phyloP scores from a whole-genome alignment of 805 yeast species.

The Lipomyces yamadae region DNA sequence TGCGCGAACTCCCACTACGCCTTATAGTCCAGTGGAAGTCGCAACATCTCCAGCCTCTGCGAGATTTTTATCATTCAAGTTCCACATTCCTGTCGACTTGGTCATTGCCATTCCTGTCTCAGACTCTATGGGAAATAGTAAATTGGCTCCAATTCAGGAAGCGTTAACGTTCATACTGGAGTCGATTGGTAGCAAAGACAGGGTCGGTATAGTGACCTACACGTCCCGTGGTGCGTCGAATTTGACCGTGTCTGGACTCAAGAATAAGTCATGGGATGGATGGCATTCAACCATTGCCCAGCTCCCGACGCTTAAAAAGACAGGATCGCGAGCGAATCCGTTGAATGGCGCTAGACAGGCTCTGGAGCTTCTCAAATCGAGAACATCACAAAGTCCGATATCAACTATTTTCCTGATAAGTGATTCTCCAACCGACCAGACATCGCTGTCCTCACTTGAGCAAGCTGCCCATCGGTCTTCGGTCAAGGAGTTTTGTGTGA shows the following conservation, averaged over 20 bases:
- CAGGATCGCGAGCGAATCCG: slow-evolving; percentile 13
- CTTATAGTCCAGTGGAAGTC: neutral
- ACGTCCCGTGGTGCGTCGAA: slow-evolving; percentile 12
- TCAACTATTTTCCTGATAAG: slow-evolving; percentile 15
- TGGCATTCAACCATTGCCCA: slow-evolving; percentile 19
- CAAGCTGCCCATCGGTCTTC: neutral
- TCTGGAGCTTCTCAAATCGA: slow-evolving; percentile 13
- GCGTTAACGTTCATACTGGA: slow-evolving; percentile 19
- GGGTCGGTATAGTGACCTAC: slow-evolving; percentile 23
- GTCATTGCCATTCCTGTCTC: slow-evolving; percentile 23
- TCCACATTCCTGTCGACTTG: slow-evolving; percentile 26
- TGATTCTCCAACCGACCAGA: slow-evolving; percentile 9
- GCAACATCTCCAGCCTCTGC: neutral
- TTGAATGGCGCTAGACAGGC: slow-evolving; percentile 21
- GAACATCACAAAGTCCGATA: slow-evolving; percentile 16
- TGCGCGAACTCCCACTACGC: slow-evolving; percentile 6
- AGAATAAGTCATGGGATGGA: slow-evolving; percentile 22
- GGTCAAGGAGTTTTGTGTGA: slow-evolving; percentile 11
- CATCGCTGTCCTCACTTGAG: slow-evolving; percentile 10
- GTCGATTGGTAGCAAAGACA: slow-evolving; percentile 18
- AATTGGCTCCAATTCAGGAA: slow-evolving; percentile 11
- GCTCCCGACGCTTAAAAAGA: slow-evolving; percentile 9
- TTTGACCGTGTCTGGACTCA: slow-evolving; percentile 19
- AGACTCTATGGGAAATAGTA: slow-evolving; percentile 10
- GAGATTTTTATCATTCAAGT: neutral